Evolutionary conservation across 352 stramenopile genomes (phyloP), one percentile per base, ranked within the genome.

Genomic region (Pythium dissotocum): DNA sequence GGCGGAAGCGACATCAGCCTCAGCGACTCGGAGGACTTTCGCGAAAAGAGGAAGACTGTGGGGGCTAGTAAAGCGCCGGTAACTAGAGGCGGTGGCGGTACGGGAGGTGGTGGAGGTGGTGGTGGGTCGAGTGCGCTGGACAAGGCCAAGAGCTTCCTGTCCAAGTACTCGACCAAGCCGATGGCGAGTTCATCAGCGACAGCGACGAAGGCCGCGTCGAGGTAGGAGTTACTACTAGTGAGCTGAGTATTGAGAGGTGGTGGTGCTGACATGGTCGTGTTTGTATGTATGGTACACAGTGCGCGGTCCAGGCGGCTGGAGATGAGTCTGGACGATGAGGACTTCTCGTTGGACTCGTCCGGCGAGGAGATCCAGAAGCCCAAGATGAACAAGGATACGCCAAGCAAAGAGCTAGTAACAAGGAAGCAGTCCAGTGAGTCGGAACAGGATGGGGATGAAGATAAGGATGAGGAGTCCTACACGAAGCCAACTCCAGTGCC

Each of bases 71-170:
- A 26, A 35, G 10, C 28, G 14, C n/a, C 28, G 9, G 6, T 32
- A 28, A 58, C 5, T n/a, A 33, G 21, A 58, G 40, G 26, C 52
- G 9, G 4, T 24, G 30, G 24, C 13, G 13, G 9, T 21, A 33
- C 21, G 32, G 52, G 24, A 42, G 28, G 26, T 9, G 53, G 36
- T 16, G 35, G 13, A 1, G 48, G 33, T 32, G 53, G 33, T 24
- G 48, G 24, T 44, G 61, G 62, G 55, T 49, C 53, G 18, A 87
- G 61, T 63, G 83, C 78, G 24, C 63, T 92, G 21, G 83, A 92
- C 67, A 90, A 86, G 58, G 82, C 81, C 28, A 90, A 89, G 73
- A 88, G 62, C 33, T 89, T 90, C 60, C 66, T 92, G 40, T 89
- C 83, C 24, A 92, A 87, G 67, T 92, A 92, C 70, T 87, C 83